A percentile compares a stretch with the other conserved stretches of the same genome.
Evolutionary conservation across 164 flowering plant genomes (phyloP).

Genomic region (Stephania yunnanensis): DNA sequence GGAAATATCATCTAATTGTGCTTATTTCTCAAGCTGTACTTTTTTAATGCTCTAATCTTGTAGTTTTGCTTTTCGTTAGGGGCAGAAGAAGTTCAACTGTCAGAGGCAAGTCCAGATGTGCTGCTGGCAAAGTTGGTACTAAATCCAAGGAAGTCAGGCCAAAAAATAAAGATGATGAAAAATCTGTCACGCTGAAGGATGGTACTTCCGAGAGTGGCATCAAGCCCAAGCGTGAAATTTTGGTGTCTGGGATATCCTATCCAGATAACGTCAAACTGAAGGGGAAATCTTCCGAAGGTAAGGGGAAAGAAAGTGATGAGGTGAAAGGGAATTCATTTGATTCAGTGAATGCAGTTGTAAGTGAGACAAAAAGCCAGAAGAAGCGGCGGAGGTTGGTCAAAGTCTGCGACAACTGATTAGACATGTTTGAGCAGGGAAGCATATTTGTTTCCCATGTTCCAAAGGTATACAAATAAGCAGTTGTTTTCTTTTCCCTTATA

Average conservation of each 20-base stretch:
- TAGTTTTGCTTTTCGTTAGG: constrained; percentile 16
- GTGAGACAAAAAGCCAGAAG: constrained; percentile 30
- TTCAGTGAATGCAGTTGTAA: not conserved
- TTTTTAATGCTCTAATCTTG: not conserved
- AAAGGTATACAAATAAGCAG: not conserved
- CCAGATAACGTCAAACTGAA: constrained; percentile 1
- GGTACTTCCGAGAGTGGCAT: constrained; percentile 1
- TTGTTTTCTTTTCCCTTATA: not conserved
- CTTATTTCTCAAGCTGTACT: not conserved
- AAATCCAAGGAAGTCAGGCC: constrained; percentile 31
- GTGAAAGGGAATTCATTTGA: not conserved
- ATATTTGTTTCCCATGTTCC: not conserved
- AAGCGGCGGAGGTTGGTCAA: constrained; percentile 24
- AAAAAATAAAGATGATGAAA: constrained; percentile 2
- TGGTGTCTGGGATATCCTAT: not conserved
- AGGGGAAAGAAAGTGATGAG: not conserved
- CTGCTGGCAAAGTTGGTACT: constrained; percentile 15
- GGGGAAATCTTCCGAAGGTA: constrained; percentile 13
- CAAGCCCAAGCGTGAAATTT: constrained; percentile 3
- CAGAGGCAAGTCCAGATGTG: constrained; percentile 37
- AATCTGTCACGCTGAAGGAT: constrained; percentile 1
- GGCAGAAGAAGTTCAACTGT: constrained; percentile 37
- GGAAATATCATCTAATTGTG: constrained; percentile 4
- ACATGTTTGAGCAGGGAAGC: not conserved
- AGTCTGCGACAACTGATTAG: not conserved